A percentile compares a stretch with the other conserved stretches of the same genome.
phyloP scores from a whole-genome alignment of 495 filamentous ascomycete genomes.

The Rhypophila decipiens region DNA sequence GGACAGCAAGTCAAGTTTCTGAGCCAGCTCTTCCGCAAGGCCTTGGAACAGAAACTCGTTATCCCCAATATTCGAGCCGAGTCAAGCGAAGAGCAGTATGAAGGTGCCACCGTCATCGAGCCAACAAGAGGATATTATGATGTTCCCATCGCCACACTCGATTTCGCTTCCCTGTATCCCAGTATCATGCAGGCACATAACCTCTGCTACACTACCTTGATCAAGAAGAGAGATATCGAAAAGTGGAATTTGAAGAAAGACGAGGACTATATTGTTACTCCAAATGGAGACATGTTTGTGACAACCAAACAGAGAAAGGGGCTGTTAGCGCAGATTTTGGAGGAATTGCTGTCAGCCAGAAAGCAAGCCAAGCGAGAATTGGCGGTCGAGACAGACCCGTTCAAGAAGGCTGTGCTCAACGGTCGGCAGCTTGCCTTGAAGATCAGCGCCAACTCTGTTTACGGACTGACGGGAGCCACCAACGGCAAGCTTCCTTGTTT shows the following conservation, averaged over 20 bases:
- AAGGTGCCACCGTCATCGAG: slow-evolving; percentile 97
- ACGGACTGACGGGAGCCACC: slow-evolving; percentile 93
- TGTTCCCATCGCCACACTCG: slow-evolving; percentile 90
- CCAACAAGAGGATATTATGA: slow-evolving; percentile 87
- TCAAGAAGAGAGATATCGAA: slow-evolving; percentile 75
- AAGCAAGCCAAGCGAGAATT: slow-evolving; percentile 91
- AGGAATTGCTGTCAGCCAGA: slow-evolving; percentile 81
- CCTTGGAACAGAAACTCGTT: slow-evolving; percentile 82
- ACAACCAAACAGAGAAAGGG: slow-evolving; percentile 87
- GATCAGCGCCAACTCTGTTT: slow-evolving; percentile 95
- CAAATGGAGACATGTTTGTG: slow-evolving; percentile 89
- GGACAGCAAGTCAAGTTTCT: slow-evolving; percentile 98
- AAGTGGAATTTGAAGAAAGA: slow-evolving; percentile 68
- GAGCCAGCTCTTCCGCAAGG: slow-evolving; percentile 94
- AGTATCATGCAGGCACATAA: slow-evolving; percentile 99
- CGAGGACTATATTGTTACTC: slow-evolving; percentile 93
- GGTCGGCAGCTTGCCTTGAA: slow-evolving; percentile 96
- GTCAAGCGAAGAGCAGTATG: slow-evolving; percentile 76
- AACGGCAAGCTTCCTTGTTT: slow-evolving; percentile 94
- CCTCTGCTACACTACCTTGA: slow-evolving; percentile 91
- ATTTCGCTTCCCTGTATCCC: slow-evolving; percentile 98
- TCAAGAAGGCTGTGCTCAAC: slow-evolving; percentile 96
- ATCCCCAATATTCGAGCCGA: slow-evolving; percentile 73
- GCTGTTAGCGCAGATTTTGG: slow-evolving; percentile 87
- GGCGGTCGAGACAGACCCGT: slow-evolving; percentile 84